These are phyloP conservation scores for Paecilomyces niveus DNA, from an alignment of 2,329 filamentous ascomycete genomes.

Conservation along the genomic window DNA sequence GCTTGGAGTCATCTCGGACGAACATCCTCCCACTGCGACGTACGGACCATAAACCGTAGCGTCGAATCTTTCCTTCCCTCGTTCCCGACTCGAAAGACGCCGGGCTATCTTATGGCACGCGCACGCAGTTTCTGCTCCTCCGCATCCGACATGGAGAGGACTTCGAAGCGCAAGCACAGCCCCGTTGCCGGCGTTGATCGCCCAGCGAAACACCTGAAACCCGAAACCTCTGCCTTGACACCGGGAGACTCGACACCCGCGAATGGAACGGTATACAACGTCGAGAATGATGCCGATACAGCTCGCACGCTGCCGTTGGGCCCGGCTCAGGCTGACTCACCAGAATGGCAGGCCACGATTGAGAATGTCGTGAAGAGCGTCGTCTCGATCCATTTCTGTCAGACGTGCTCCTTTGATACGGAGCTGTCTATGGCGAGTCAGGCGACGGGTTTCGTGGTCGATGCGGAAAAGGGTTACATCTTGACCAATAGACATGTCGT, in stretches of 20 bases:
- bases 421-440: conserved; percentile 89
- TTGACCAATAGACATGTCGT: conserved; percentile 90
- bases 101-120: conserved; percentile 4
- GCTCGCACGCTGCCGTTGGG: conserved; percentile 38
- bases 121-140: conserved; percentile 5
- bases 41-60: background rate
- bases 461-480: conserved; percentile 85
- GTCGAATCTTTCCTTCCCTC: conserved; percentile 1
- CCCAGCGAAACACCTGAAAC: conserved; percentile 49
- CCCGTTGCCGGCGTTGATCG: conserved; percentile 44
- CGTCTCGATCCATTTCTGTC: conserved; percentile 97
- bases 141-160: conserved; percentile 39
- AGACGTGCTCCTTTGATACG: conserved; percentile 97
- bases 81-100: conserved; percentile 2
- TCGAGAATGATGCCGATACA: conserved; percentile 42
- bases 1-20: background rate
- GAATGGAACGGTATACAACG: conserved; percentile 38
- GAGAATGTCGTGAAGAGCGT: conserved; percentile 91
- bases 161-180: conserved; percentile 51
- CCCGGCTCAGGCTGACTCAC: conserved; percentile 55
- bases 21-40: background rate
- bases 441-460: conserved; percentile 95
- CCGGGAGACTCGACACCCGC: conserved; percentile 36
- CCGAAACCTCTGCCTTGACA: conserved; percentile 35
- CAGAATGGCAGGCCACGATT: conserved; percentile 93